Evolutionary conservation across 2,329 filamentous ascomycete genomes (phyloP).

Genomic region (Apiospora saccharicola): DNA sequence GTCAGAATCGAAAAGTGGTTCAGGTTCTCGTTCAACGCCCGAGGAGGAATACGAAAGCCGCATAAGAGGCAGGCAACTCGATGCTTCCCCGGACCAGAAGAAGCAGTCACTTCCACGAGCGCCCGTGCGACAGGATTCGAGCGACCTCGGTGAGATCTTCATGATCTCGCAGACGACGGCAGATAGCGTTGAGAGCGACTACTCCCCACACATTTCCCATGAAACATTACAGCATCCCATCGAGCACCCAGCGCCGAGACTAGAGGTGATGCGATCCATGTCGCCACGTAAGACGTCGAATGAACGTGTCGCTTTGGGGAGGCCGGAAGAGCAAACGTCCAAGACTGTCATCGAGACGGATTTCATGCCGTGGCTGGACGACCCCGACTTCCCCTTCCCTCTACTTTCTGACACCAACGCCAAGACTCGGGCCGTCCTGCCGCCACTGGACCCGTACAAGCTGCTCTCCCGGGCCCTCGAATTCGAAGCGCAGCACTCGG

Average conservation of each 20-base stretch:
- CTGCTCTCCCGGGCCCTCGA: slow-evolving; percentile 61
- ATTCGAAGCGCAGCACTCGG: slow-evolving; percentile 63
- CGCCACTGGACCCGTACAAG: slow-evolving; percentile 62
- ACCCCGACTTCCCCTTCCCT: slow-evolving; percentile 62
- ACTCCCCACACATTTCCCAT: slow-evolving; percentile 24
- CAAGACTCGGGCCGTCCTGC: slow-evolving; percentile 27
- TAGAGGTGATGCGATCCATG: slow-evolving; percentile 28
- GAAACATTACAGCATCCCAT: slow-evolving; percentile 25
- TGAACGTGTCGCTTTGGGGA: slow-evolving; percentile 29
- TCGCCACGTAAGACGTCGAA: slow-evolving; percentile 30
- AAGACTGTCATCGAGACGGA: slow-evolving; percentile 62
- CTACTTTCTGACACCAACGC: slow-evolving; percentile 33
- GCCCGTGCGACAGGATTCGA: slow-evolving; percentile 37
- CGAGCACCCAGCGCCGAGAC: slow-evolving; percentile 26
- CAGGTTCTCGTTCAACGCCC: slow-evolving; percentile 34
- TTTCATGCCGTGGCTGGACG: slow-evolving; percentile 65
- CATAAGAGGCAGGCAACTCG: slow-evolving; percentile 51
- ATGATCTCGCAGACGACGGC: slow-evolving; percentile 42
- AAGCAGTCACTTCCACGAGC: slow-evolving; percentile 31
- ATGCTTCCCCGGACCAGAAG: slow-evolving; percentile 36
- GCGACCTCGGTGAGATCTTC: slow-evolving; percentile 38
- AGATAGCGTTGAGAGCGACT: slow-evolving; percentile 39
- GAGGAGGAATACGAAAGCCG: slow-evolving; percentile 54
- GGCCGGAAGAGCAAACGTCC: slow-evolving; percentile 48
- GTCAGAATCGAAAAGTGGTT: not conserved